phyloP scores from a whole-genome alignment of 305 asterid genomes.

The Fraxinus latifolia region DNA sequence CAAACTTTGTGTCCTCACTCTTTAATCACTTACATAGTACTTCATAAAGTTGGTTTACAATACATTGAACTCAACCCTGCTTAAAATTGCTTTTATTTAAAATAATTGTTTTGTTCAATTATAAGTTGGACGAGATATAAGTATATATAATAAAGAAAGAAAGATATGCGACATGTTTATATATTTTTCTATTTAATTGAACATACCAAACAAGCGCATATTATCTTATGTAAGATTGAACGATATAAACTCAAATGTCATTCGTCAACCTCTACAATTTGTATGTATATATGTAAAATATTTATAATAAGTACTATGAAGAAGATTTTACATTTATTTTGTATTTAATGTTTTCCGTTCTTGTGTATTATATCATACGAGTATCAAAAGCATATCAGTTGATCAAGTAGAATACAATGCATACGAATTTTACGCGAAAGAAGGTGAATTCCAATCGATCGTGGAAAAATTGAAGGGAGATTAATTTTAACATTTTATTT shows the following conservation, averaged over 20 bases:
- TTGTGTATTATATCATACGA: background rate
- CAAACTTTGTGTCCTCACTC: constrained; percentile 10
- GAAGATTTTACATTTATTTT: background rate
- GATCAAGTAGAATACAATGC: background rate
- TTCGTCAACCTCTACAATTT: background rate
- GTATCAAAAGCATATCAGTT: background rate
- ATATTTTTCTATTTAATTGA: background rate
- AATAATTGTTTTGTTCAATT: background rate
- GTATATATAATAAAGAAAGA: background rate
- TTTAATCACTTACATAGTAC: background rate
- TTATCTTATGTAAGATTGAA: background rate
- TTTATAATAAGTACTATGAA: background rate
- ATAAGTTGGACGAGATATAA: background rate
- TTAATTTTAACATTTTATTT: background rate
- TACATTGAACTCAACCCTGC: background rate
- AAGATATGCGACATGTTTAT: background rate
- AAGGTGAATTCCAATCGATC: background rate
- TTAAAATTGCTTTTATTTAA: background rate
- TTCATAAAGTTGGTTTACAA: background rate
- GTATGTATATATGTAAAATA: background rate
- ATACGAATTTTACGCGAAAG: background rate
- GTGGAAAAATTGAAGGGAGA: background rate
- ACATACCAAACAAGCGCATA: background rate
- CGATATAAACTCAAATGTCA: background rate
- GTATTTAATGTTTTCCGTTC: background rate